Evolutionary conservation across 306 rosid genomes (phyloP).

Genomic region (Medicago lupulina): DNA sequence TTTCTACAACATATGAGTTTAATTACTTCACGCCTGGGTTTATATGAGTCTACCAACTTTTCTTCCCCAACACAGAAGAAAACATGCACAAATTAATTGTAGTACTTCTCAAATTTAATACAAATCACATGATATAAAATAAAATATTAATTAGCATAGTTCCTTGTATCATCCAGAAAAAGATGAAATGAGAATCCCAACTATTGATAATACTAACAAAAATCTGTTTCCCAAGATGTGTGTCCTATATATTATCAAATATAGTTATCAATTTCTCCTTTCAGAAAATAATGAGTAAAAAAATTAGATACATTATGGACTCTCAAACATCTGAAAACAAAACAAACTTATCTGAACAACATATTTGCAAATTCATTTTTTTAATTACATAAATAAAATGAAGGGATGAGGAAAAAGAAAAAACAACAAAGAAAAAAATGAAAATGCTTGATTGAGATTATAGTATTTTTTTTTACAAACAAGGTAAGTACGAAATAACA

Average conservation of each 20-base stretch:
- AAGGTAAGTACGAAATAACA: no score
- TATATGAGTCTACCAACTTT: constrained; percentile 27
- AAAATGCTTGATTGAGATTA: constrained; percentile 1
- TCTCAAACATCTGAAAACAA: not conserved
- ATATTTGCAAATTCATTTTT: not conserved
- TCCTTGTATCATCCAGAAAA: constrained; percentile 51
- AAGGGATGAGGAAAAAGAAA: no score
- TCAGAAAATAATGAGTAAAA: not conserved
- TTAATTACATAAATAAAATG: no score
- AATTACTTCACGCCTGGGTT: constrained; percentile 37
- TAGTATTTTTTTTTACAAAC: no score
- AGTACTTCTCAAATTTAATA: not conserved
- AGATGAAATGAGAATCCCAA: constrained; percentile 20
- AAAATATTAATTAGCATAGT: constrained; percentile 19
- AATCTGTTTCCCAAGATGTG: constrained; percentile 33
- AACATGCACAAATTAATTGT: constrained; percentile 21
- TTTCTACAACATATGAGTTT: constrained; percentile 40
- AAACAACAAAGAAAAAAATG: not conserved
- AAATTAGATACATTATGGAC: not conserved
- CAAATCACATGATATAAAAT: constrained; percentile 32
- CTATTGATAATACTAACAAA: constrained; percentile 36
- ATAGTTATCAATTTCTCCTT: not conserved
- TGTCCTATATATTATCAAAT: not conserved
- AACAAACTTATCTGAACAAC: not conserved
- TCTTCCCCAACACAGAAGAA: constrained; percentile 15